Conservation (phyloP, 306 rosid genomes). For the Trifolium repens region DNA sequence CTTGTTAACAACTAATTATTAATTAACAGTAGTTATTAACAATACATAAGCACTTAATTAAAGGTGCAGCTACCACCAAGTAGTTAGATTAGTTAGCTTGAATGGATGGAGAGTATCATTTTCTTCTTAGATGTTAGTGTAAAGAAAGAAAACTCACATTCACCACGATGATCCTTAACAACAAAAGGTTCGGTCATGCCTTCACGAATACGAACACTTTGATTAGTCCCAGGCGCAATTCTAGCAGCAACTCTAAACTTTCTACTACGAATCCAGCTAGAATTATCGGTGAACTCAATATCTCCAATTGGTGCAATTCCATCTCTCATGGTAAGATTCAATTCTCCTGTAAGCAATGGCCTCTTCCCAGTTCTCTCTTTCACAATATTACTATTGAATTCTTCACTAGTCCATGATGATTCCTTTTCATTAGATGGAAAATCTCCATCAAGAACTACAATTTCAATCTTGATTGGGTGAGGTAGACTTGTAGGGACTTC, state of each 20-base stretch:
- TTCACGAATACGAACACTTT: conserved; percentile 56
- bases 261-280: conserved; percentile 88
- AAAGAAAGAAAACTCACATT: conserved; percentile 59
- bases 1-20: neutral
- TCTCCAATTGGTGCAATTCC: conserved; percentile 64
- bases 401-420: conserved; percentile 59
- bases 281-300: conserved; percentile 81
- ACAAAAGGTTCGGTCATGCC: conserved; percentile 73
- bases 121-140: neutral
- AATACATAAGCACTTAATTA: neutral
- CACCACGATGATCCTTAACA: conserved; percentile 96
- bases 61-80: neutral
- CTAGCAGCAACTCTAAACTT: conserved; percentile 72
- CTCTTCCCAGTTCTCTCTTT: conserved; percentile 79
- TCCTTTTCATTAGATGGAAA: conserved; percentile 49
- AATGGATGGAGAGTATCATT: neutral
- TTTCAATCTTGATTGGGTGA: conserved; percentile 59
- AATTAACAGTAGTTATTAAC: neutral
- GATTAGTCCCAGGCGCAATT: conserved; percentile 48
- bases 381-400: conserved; percentile 57
- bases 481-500: conserved; percentile 46
- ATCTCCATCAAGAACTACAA: conserved; percentile 88
- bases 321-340: conserved; percentile 60
- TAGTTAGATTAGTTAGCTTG: neutral
- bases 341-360: conserved; percentile 79